Evolutionary conservation across 805 yeast genomes (phyloP).

Genomic region (Clavispora asparagi): DNA sequence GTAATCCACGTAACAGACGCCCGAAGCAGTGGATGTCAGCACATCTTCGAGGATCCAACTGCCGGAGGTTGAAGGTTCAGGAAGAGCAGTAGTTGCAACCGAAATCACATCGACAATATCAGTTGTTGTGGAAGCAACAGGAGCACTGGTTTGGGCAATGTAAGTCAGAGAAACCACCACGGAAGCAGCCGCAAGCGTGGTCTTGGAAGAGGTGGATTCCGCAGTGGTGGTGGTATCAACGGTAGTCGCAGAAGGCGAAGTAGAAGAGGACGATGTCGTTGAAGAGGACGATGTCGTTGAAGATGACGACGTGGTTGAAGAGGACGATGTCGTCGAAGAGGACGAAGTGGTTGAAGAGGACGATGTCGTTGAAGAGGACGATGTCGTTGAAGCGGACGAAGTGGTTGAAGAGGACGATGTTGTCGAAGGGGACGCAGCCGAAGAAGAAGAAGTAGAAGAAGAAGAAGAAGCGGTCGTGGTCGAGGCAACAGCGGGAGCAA

Average conservation of each 20-base stretch:
- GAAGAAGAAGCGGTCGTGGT: conserved; percentile 1
- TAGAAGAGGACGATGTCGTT: not conserved
- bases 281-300: not conserved
- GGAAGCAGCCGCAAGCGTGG: not conserved
- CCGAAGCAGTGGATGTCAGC: conserved; percentile 24
- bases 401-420: no score
- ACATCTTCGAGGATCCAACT: conserved; percentile 32
- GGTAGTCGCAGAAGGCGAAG: not conserved
- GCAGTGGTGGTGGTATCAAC: not conserved
- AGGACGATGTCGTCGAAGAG: conserved; percentile 5
- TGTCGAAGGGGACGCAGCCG: no score
- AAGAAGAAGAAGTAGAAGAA: conserved; percentile 2
- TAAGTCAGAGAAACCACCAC: not conserved
- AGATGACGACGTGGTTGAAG: not conserved
- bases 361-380: no score
- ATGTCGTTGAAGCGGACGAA: no score
- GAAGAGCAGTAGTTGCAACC: not conserved
- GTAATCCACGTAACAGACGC: conserved; percentile 33
- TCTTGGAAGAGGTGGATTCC: conserved; percentile 1
- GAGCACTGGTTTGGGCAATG: conserved; percentile 2
- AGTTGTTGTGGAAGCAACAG: conserved; percentile 25
- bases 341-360: no score
- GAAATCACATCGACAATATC: conserved; percentile 7
- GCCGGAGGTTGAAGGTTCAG: conserved; percentile 12
- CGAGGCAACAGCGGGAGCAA: conserved; percentile 1